These are phyloP conservation scores for Phialophora macrospora DNA, from an alignment of 2,329 filamentous ascomycete genomes.

Conservation along the genomic window DNA sequence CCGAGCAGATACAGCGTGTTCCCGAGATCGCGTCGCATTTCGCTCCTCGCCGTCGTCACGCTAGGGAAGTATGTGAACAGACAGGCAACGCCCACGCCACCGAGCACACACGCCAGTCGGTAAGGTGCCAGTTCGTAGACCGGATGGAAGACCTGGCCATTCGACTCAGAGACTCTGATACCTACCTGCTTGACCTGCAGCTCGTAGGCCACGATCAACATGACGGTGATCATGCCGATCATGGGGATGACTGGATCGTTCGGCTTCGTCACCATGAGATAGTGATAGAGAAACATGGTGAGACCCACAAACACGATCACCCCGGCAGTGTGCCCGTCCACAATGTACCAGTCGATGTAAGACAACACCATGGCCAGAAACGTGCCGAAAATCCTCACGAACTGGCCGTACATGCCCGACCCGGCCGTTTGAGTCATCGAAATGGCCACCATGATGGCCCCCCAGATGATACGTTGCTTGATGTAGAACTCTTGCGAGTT, in stretches of 20 bases:
- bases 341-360: slow-evolving; percentile 78
- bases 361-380: slow-evolving; percentile 67
- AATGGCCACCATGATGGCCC: slow-evolving; percentile 75
- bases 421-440: slow-evolving; percentile 72
- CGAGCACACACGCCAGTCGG: slow-evolving; percentile 69
- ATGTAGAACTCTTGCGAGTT: slow-evolving; percentile 71
- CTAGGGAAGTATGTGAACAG: slow-evolving; percentile 79
- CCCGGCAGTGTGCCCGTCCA: slow-evolving; percentile 64
- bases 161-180: slow-evolving; percentile 58
- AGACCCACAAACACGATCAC: slow-evolving; percentile 63
- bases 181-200: slow-evolving; percentile 73
- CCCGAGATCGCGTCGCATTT: slow-evolving; percentile 70
- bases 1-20: slow-evolving; percentile 73
- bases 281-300: slow-evolving; percentile 58
- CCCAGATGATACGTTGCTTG: slow-evolving; percentile 75
- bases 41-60: slow-evolving; percentile 72
- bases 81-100: slow-evolving; percentile 71
- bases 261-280: slow-evolving; percentile 68
- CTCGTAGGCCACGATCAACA: slow-evolving; percentile 73
- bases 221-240: slow-evolving; percentile 64
- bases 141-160: slow-evolving; percentile 72
- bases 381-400: slow-evolving; percentile 70
- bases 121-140: slow-evolving; percentile 74
- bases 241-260: slow-evolving; percentile 66
- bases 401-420: slow-evolving; percentile 72